These are phyloP conservation scores for Bifiguratus adelaidae DNA, from an alignment of 192 early-diverging fungal species.

Conservation along the genomic window DNA sequence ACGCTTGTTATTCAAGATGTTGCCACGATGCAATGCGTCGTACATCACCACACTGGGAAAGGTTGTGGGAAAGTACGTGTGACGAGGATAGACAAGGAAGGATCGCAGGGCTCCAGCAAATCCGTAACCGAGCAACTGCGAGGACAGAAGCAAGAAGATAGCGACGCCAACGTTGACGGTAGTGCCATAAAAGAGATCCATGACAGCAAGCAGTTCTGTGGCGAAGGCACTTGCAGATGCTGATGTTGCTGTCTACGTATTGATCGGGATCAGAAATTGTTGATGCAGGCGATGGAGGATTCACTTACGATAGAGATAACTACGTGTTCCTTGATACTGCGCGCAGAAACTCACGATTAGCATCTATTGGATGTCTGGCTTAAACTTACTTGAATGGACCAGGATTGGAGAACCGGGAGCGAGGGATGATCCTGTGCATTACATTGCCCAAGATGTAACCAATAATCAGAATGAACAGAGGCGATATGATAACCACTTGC, in stretches of 20 bases:
- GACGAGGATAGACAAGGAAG: background rate
- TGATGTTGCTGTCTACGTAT: background rate
- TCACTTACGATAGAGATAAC: slow-evolving; percentile 28
- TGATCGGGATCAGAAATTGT: too few relatives aligned
- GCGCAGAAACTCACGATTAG: too few relatives aligned
- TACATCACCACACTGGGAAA: slow-evolving; percentile 4
- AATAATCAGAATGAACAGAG: background rate
- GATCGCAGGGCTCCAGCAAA: background rate
- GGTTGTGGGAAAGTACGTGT: slow-evolving; percentile 1
- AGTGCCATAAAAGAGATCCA: slow-evolving; percentile 27
- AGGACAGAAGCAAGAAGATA: slow-evolving; percentile 8
- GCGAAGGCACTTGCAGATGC: slow-evolving; percentile 17
- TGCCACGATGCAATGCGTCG: slow-evolving; percentile 5
- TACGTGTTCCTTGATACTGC: slow-evolving; percentile 31
- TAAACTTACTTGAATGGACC: slow-evolving; percentile 34
- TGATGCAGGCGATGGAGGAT: slow-evolving; percentile 19
- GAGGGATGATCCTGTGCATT: background rate
- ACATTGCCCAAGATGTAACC: background rate
- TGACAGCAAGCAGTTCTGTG: slow-evolving; percentile 17
- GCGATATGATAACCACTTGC: background rate
- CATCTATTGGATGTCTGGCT: too few relatives aligned
- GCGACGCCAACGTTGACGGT: slow-evolving; percentile 3
- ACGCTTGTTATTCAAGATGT: background rate
- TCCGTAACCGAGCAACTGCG: slow-evolving; percentile 14
- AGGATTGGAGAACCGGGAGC: slow-evolving; percentile 18